Evolutionary conservation across 176 grass and related monocot species (phyloP).

Genomic region (Oryza australiensis): DNA sequence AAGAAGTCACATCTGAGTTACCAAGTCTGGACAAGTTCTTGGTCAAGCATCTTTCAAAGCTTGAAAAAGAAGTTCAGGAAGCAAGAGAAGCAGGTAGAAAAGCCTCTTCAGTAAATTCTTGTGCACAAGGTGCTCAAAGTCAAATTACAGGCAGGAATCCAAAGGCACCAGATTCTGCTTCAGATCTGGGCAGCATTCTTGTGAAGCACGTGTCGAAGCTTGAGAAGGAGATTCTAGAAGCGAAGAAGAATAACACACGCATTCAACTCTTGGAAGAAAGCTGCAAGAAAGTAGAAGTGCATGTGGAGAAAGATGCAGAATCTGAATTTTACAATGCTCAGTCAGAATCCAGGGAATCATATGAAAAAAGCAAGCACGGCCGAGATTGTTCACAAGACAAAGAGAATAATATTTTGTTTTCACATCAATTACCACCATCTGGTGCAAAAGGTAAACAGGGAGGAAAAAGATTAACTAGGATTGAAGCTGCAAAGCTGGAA

Average conservation of each 20-base stretch:
- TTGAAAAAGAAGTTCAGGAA: constrained; percentile 72
- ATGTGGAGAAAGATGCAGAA: constrained; percentile 17
- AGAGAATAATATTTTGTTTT: constrained; percentile 45
- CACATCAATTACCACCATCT: constrained; percentile 36
- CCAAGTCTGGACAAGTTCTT: constrained; percentile 91
- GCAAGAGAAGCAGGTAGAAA: constrained; percentile 52
- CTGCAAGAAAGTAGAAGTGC: constrained; percentile 11
- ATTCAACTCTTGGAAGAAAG: constrained; percentile 18
- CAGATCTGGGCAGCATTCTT: constrained; percentile 55
- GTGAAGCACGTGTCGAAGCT: constrained; percentile 65
- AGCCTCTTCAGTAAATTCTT: constrained; percentile 17
- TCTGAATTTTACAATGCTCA: constrained; percentile 21
- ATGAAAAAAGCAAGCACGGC: constrained; percentile 30
- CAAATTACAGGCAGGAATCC: constrained; percentile 18
- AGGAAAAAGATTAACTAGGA: constrained; percentile 48
- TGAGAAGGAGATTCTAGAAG: constrained; percentile 63
- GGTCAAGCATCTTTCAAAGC: constrained; percentile 73
- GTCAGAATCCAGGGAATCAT: constrained; percentile 26
- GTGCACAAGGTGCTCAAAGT: not conserved
- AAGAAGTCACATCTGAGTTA: constrained; percentile 46
- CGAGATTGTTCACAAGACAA: constrained; percentile 41
- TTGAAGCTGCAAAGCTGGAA: constrained; percentile 64
- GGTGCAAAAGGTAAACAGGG: constrained; percentile 36
- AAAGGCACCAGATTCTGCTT: constrained; percentile 22
- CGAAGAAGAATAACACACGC: constrained; percentile 41